phyloP scores from a whole-genome alignment of 345 rosid species.

The Moringa oleifera region DNA sequence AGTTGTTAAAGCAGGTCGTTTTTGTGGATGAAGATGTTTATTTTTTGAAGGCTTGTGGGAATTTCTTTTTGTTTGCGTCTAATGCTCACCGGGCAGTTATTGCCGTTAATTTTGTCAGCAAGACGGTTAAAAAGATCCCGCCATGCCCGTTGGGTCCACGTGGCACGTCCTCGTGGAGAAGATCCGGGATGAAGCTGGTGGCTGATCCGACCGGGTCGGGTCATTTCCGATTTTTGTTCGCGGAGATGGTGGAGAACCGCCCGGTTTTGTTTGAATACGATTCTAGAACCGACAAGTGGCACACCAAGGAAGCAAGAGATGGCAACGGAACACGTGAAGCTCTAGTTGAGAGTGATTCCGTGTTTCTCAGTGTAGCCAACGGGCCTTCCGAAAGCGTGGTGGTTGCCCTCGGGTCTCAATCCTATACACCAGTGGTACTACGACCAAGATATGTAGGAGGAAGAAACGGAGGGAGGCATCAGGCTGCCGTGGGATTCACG shows the following conservation, averaged over 20 bases:
- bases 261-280: conserved; percentile 46
- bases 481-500: conserved; percentile 2
- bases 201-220: conserved; percentile 24
- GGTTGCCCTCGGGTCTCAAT: conserved; percentile 24
- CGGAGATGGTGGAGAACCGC: conserved; percentile 46
- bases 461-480: conserved; percentile 9
- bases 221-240: conserved; percentile 59
- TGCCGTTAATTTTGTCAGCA: conserved; percentile 43
- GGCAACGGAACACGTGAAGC: background rate
- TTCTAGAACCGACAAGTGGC: conserved; percentile 49
- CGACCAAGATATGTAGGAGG: conserved; percentile 32
- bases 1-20: conserved; percentile 30
- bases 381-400: conserved; percentile 43
- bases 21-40: conserved; percentile 48
- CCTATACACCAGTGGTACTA: conserved; percentile 23
- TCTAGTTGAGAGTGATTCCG: conserved; percentile 4
- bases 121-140: conserved; percentile 42
- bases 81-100: conserved; percentile 47
- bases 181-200: conserved; percentile 69
- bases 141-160: conserved; percentile 78
- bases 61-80: conserved; percentile 56
- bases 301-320: conserved; percentile 30
- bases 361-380: conserved; percentile 41
- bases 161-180: conserved; percentile 71
- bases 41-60: conserved; percentile 50